Percentiles rank a stretch among this genome's conserved stretches.
phyloP scores from a whole-genome alignment of 805 yeast species.

The Kurtzmaniella fragi region DNA sequence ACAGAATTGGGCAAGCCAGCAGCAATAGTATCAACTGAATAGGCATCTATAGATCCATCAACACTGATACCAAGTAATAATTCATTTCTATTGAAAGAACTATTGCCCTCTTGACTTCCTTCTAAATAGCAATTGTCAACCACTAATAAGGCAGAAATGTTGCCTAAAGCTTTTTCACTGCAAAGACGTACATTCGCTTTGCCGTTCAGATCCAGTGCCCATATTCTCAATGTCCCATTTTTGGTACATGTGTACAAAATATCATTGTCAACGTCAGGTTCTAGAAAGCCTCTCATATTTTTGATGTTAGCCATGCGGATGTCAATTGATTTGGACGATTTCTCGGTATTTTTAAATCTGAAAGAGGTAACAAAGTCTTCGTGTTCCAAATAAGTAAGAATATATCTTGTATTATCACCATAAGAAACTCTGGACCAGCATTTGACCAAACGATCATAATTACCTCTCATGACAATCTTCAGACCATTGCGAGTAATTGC shows the following conservation, averaged over 20 bases:
- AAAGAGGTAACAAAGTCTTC: constrained; percentile 46
- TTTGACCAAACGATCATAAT: constrained; percentile 62
- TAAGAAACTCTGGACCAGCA: constrained; percentile 74
- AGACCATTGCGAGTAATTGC: constrained; percentile 64
- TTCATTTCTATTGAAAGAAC: too few relatives aligned
- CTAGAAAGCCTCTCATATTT: constrained; percentile 26
- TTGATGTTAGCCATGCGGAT: constrained; percentile 30
- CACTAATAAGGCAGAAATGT: constrained; percentile 17
- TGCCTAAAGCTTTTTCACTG: constrained; percentile 9
- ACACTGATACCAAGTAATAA: too few relatives aligned
- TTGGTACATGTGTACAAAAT: constrained; percentile 58
- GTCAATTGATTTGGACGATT: constrained; percentile 10
- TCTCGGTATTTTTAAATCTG: constrained; percentile 46
- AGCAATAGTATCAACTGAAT: too few relatives aligned
- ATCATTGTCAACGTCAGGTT: constrained; percentile 25
- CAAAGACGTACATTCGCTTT: constrained; percentile 18
- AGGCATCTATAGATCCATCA: too few relatives aligned
- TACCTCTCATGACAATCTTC: constrained; percentile 47
- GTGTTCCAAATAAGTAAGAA: constrained; percentile 64
- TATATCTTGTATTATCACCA: constrained; percentile 54
- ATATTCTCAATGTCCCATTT: constrained; percentile 57
- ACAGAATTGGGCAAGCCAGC: too few relatives aligned
- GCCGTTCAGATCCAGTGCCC: constrained; percentile 66
- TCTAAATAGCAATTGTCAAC: constrained; percentile 35
- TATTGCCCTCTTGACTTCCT: background rate